These are phyloP conservation scores for Afroboletus lepidellus DNA, from an alignment of 1,284 basidiomycete genomes.

Conservation along the genomic window DNA sequence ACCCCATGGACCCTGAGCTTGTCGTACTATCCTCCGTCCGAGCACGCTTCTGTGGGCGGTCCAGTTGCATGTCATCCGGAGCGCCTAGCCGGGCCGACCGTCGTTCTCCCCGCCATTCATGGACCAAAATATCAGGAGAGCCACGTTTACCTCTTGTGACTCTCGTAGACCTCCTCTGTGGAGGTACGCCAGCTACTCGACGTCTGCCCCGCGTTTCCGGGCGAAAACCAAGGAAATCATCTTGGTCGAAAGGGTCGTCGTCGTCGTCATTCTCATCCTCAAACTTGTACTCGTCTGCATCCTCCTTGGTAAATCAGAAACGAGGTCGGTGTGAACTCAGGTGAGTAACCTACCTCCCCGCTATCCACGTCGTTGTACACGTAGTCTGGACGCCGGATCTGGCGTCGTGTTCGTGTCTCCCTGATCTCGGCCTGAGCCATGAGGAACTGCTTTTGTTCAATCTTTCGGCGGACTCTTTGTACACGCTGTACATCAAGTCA, in stretches of 20 bases:
- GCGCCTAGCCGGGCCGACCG: constrained; percentile 67
- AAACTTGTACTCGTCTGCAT: constrained; percentile 63
- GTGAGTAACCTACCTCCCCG: constrained; percentile 51
- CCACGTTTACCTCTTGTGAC: constrained; percentile 51
- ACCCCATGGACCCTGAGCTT: constrained; percentile 50
- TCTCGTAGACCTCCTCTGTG: constrained; percentile 63
- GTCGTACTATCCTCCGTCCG: constrained; percentile 68
- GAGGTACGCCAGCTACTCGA: constrained; percentile 35
- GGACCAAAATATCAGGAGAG: constrained; percentile 49
- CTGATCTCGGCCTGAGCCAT: constrained; percentile 73
- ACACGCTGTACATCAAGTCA: constrained; percentile 53
- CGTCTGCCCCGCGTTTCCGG: constrained; percentile 38
- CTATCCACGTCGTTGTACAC: constrained; percentile 66
- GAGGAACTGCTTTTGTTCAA: constrained; percentile 63
- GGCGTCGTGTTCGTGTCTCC: constrained; percentile 70
- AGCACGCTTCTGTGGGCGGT: constrained; percentile 61
- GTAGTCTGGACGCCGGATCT: constrained; percentile 72
- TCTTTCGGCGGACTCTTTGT: constrained; percentile 61
- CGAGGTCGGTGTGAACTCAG: constrained; percentile 9
- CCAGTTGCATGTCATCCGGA: constrained; percentile 46
- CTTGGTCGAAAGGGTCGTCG: constrained; percentile 54
- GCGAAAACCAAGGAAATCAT: constrained; percentile 44
- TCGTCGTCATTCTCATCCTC: constrained; percentile 66
- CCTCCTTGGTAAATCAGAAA: constrained; percentile 44
- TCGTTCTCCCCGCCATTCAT: constrained; percentile 69